phyloP scores from a whole-genome alignment of 345 rosid species.

The Eutrema japonicum region DNA sequence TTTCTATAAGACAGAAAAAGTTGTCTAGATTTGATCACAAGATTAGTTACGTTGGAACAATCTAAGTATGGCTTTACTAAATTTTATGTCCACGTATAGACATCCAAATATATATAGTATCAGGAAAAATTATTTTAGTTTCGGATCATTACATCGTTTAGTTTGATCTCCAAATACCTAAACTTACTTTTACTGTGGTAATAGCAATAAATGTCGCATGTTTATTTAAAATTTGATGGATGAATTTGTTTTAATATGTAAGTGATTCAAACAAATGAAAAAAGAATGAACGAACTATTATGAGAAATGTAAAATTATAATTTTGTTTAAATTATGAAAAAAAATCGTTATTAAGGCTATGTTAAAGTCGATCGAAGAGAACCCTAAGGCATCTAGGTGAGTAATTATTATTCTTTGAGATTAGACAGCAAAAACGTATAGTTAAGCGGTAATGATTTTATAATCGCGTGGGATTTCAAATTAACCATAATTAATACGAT shows the following conservation, averaged over 20 bases:
- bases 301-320: background rate
- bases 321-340: background rate
- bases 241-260: background rate
- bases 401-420: conserved; percentile 33
- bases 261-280: background rate
- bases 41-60: conserved; percentile 3
- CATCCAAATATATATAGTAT: background rate
- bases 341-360: background rate
- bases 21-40: conserved; percentile 9
- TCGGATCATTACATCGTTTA: background rate
- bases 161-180: conserved; percentile 6
- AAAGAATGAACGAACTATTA: background rate
- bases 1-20: background rate
- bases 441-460: conserved; percentile 12
- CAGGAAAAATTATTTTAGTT: background rate
- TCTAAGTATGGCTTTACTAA: conserved; percentile 8
- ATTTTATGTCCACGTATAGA: background rate
- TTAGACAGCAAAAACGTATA: conserved; percentile 18
- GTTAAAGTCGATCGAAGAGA: conserved; percentile 30
- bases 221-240: background rate
- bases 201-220: background rate
- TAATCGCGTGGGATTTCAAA: conserved; percentile 24
- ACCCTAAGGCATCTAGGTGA: conserved; percentile 39
- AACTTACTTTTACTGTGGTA: background rate
- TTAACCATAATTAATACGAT: conserved; percentile 14